A percentile compares a stretch with the other conserved stretches of the same genome.
phyloP scores from a whole-genome alignment of 2,329 filamentous ascomycete genomes.

The Colletotrichum sp. region DNA sequence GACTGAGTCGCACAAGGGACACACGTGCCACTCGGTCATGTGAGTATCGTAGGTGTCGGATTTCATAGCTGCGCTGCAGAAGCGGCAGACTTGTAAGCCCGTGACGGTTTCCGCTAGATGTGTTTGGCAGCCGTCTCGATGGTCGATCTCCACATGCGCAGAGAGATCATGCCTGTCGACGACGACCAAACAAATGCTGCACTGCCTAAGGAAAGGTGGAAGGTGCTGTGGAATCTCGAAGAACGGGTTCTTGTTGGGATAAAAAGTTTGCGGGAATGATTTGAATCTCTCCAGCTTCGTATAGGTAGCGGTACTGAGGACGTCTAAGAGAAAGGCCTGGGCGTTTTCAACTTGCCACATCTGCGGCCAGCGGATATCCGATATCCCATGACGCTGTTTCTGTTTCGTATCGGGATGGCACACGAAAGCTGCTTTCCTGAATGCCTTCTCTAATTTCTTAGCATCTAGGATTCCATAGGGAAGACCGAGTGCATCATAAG shows the following conservation, averaged over 20 bases:
- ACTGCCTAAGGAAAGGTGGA: neutral
- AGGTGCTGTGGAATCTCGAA: neutral
- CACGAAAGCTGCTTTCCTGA: neutral
- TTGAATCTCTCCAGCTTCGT: neutral
- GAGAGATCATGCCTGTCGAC: neutral
- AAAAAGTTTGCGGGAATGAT: neutral
- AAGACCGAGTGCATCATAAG: neutral
- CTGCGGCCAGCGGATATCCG: neutral
- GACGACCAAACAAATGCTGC: neutral
- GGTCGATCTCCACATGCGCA: neutral
- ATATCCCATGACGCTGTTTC: neutral
- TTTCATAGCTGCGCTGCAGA: neutral
- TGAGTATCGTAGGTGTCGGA: neutral
- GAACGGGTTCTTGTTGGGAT: neutral
- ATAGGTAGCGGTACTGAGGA: neutral
- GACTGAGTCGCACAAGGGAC: neutral
- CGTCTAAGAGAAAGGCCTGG: neutral
- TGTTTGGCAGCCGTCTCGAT: neutral
- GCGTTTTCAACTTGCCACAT: neutral
- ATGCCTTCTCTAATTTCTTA: neutral
- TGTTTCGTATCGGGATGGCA: neutral
- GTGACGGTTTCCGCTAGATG: neutral
- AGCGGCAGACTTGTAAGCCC: neutral
- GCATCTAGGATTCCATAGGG: neutral
- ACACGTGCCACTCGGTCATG: neutral